phyloP scores from a whole-genome alignment of 2,329 filamentous ascomycete genomes.

The Periconia macrospinosa region DNA sequence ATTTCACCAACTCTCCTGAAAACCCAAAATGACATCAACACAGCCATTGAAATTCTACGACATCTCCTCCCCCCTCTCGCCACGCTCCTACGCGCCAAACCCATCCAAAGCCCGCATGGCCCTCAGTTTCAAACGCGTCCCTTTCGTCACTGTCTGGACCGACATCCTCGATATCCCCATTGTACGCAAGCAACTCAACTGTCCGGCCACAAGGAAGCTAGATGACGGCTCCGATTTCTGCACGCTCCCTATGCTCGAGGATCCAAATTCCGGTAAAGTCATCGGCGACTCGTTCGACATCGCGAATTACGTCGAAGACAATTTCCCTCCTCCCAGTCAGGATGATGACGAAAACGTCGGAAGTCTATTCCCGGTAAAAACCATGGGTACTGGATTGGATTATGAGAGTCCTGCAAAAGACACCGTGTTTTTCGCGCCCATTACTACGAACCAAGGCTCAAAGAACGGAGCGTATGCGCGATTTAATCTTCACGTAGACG shows the following conservation, averaged over 20 bases:
- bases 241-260: slow-evolving; percentile 62
- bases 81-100: slow-evolving; percentile 51
- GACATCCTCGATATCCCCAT: slow-evolving; percentile 55
- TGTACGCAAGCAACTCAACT: slow-evolving; percentile 51
- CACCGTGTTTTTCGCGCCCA: slow-evolving; percentile 31
- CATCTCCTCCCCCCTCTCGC: slow-evolving; percentile 45
- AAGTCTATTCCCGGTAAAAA: slow-evolving; percentile 52
- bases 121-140: slow-evolving; percentile 53
- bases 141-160: slow-evolving; percentile 58
- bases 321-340: slow-evolving; percentile 47
- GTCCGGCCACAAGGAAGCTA: slow-evolving; percentile 57
- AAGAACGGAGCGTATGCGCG: slow-evolving; percentile 34
- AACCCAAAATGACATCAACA: slow-evolving; percentile 23
- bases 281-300: slow-evolving; percentile 70
- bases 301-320: slow-evolving; percentile 60
- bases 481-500: slow-evolving; percentile 61
- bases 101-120: slow-evolving; percentile 56
- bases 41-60: slow-evolving; percentile 50
- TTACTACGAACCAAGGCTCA: slow-evolving; percentile 42
- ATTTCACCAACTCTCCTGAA: neutral
- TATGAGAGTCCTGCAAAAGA: slow-evolving; percentile 39
- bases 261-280: slow-evolving; percentile 44
- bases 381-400: slow-evolving; percentile 40
- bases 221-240: slow-evolving; percentile 60
- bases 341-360: slow-evolving; percentile 38